Percentiles rank a stretch among this genome's conserved stretches.
Evolutionary conservation across 805 yeast species (phyloP).

Genomic region (Starmerella scarabaei): DNA sequence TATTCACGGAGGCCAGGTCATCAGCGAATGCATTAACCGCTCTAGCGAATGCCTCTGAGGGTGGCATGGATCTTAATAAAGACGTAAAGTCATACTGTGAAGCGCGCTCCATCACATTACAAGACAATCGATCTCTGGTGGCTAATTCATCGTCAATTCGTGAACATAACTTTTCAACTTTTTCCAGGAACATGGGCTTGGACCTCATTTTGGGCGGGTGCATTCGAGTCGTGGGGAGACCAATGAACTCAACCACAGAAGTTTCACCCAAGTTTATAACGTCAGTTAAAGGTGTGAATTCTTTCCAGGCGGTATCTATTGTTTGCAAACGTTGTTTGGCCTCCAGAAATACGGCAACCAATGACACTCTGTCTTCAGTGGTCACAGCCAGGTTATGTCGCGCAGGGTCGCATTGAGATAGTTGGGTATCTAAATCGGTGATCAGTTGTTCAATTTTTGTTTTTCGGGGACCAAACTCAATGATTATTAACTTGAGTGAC

Average conservation of each 20-base stretch:
- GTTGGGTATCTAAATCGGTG: too few species aligned
- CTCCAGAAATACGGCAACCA: not conserved
- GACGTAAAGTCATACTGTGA: not conserved
- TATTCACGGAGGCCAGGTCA: too few species aligned
- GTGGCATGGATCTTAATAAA: too few species aligned
- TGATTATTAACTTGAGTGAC: constrained; percentile 31
- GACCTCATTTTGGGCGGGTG: not conserved
- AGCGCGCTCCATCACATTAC: not conserved
- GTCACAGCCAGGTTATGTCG: too few species aligned
- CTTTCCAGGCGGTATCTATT: not conserved
- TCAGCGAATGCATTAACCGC: too few species aligned
- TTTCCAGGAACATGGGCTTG: not conserved
- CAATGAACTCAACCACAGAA: not conserved
- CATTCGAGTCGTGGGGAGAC: not conserved
- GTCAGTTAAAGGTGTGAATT: not conserved
- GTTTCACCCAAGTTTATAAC: not conserved
- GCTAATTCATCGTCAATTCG: not conserved
- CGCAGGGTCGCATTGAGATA: too few species aligned
- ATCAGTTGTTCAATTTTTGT: too few species aligned
- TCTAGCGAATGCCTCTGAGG: too few species aligned
- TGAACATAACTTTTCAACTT: not conserved
- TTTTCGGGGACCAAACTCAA: too few species aligned
- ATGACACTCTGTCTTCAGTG: not conserved
- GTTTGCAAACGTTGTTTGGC: not conserved
- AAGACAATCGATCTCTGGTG: not conserved